Evolutionary conservation across 140 eudicot genomes (phyloP).

Genomic region (Anethum foeniculum): DNA sequence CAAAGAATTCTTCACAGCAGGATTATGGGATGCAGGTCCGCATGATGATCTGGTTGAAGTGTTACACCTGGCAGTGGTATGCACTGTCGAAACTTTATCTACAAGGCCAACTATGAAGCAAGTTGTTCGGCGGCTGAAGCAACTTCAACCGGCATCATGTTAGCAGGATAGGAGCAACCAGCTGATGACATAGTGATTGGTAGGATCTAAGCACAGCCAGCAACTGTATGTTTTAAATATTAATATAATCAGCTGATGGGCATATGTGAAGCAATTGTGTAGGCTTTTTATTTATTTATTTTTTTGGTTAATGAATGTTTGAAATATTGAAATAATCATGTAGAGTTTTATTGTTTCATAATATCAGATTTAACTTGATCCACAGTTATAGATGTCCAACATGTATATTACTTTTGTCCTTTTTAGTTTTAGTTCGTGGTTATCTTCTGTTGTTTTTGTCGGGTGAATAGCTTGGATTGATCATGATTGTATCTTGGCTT

Average conservation of each 20-base stretch:
- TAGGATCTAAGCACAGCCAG: conserved; percentile 19
- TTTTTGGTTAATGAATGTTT: neutral
- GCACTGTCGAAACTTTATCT: conserved; percentile 67
- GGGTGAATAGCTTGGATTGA: neutral
- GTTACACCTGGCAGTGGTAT: conserved; percentile 57
- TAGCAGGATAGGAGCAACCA: conserved; percentile 24
- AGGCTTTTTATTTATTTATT: conserved; percentile 8
- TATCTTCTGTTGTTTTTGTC: neutral
- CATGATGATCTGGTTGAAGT: conserved; percentile 74
- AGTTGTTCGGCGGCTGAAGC: conserved; percentile 59
- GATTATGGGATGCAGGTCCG: conserved; percentile 77
- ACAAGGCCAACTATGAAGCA: conserved; percentile 78
- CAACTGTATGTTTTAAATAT: conserved; percentile 17
- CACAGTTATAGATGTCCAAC: neutral
- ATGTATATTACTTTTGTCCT: neutral
- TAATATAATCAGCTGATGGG: conserved; percentile 7
- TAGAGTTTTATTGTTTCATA: conserved; percentile 6
- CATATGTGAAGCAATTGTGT: conserved; percentile 11
- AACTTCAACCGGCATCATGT: conserved; percentile 69
- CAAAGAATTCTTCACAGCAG: conserved; percentile 59
- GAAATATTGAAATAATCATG: conserved; percentile 2
- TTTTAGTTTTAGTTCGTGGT: neutral
- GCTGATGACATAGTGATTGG: conserved; percentile 17
- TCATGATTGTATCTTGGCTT: neutral
- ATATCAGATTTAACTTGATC: neutral